Base-by-base conservation (phyloP, 2,329 filamentous ascomycete species). In the Aureobasidium sp. region DNA sequence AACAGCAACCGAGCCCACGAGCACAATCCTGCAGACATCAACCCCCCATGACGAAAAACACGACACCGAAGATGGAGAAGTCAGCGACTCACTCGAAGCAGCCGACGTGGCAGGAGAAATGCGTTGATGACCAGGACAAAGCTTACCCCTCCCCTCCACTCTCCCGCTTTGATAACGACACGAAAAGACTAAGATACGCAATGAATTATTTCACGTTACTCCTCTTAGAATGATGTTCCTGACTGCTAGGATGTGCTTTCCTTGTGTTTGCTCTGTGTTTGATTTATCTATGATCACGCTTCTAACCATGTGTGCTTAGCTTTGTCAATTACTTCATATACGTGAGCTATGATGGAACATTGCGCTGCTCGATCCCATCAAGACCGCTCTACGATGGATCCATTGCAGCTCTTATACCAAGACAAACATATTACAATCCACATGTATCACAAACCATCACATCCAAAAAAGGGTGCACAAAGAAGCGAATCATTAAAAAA, bases 91-190 rank as follows among this genome's bases (percentile, higher is more conserved):
- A 7, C 39, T 57, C 39, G 53, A 57, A 12, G 36, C 53, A 17
- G 37, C 39, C n/a, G 41, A 57, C 17, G 27, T 57, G 29, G 53
- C 53, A 45, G 53, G 53, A 27, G 53, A 57, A 17, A 45, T 57
- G 53, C 25, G 53, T 29, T 48, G 45, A 48, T n/a, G 11, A 7
- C 6, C 25, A 22, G 7, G 39, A 45, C 11, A 2, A 34, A 12
- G 31, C 9, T 31, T n/a, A 17, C 4, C 8, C 37, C 5, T 25
- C 15, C 25, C 22, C 39, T 45, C 36, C 29, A n/a, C 39, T 57
- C n/a, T 31, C 7, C 36, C 25, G 20, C 22, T 48, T n/a, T 36
- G 29, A 51, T 9, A 7, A 31, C 31, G 37, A 31, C 25, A 55
- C 36, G 51, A 55, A 2, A 34, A 20, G 17, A n/a, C 27, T 29